A percentile compares a stretch with the other conserved stretches of the same genome.
Evolutionary conservation across 169 alveolate species (phyloP).

Genomic region (Cardiosporidium cionae): DNA sequence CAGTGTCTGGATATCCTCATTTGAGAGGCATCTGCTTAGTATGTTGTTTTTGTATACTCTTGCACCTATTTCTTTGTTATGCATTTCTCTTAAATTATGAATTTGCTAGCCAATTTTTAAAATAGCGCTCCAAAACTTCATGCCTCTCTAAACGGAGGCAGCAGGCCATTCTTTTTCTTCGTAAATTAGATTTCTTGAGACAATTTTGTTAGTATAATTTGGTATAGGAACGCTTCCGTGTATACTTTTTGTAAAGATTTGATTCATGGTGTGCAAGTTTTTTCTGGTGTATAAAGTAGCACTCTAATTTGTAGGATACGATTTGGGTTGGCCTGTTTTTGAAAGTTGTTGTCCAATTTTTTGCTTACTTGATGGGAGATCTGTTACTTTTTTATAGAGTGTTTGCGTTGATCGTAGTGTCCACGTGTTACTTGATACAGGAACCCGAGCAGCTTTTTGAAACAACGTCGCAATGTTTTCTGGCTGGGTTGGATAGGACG

Average conservation of each 20-base stretch:
- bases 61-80: too few relatives aligned
- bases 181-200: background rate
- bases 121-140: too few relatives aligned
- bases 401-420: background rate
- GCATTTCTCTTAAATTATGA: too few relatives aligned
- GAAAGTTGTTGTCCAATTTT: background rate
- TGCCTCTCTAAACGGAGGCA: too few relatives aligned
- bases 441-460: constrained; percentile 81
- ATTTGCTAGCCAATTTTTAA: too few relatives aligned
- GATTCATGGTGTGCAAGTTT: too few relatives aligned
- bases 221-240: too few relatives aligned
- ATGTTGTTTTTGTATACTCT: too few relatives aligned
- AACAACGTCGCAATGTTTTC: constrained; percentile 82
- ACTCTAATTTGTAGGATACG: background rate
- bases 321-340: background rate
- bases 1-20: too few relatives aligned
- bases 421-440: constrained; percentile 15
- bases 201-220: background rate
- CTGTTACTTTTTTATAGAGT: background rate
- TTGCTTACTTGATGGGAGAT: background rate
- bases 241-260: too few relatives aligned
- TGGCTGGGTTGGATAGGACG: constrained; percentile 90
- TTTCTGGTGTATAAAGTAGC: background rate
- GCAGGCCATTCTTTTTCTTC: background rate
- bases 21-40: too few relatives aligned